Evolutionary conservation across 768 basidiomycete species (phyloP), one percentile per base, ranked within the genome.

Genomic region (Lactarius deliciosus): DNA sequence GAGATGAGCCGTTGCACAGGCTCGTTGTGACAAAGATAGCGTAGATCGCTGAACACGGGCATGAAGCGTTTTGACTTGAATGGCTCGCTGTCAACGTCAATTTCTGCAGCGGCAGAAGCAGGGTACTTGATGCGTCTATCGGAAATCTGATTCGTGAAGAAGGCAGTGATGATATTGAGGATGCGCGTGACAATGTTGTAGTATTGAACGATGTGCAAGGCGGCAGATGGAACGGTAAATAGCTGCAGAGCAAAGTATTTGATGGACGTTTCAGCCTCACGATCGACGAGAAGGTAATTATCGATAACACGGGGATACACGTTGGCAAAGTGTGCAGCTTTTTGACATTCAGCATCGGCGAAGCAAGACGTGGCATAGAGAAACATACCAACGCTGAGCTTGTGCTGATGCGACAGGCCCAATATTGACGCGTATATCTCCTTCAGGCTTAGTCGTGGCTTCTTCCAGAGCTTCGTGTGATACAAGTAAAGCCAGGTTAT

Each of bases 51-150:
- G 76, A 98, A 96, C 57, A 98, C 86, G 2, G 93, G 92, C 88
- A 95, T 92, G 78, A 96, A 97, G 10, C 96, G 90, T 75, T 98
- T 98, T 20, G 91, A 93, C 76, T 92, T 90, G 86, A 97, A 97
- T 0, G 92, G 89, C 65, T 87, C 85, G 45, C 87, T 85, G 57
- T 97, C 96, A 47, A 93, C 89, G 66, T 96, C 92, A 61, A 97
- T 75, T 22, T 75, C 73, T 4, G 73, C 72, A 32, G 68, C 67
- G 11, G 72, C 59, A 70, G 74, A 71, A 20, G 77, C 76, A 34
- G 78, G 77, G 59, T 70, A 75, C 38, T 83, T 73, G 68, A 94
- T 88, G 54, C 85, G 84, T 75, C 89, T 90, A 64, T 89, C 86
- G 6, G 79, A 77, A 59, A 94, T 91, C 68, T 96, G 93, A 72